Evolutionary conservation across 1,284 basidiomycete species (phyloP).

Genomic region (Fomitopsis betulina): DNA sequence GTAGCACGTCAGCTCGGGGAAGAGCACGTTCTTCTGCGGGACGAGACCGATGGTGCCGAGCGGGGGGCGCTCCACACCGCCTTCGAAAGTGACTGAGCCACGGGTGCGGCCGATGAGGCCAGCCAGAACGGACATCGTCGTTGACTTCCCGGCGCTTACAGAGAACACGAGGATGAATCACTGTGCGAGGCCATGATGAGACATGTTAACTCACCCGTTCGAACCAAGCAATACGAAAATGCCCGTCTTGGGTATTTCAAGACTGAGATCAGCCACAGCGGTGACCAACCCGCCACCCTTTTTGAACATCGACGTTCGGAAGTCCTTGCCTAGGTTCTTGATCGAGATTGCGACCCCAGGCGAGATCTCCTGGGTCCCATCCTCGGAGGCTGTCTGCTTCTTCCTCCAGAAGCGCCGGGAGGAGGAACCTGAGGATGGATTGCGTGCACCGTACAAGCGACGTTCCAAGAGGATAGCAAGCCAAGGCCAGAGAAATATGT

Average conservation of each 20-base stretch:
- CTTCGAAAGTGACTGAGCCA: conserved; percentile 62
- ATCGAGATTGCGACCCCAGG: conserved; percentile 54
- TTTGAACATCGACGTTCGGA: conserved; percentile 39
- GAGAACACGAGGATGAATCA: too few species aligned
- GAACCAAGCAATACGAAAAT: conserved; percentile 76
- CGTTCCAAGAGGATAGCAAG: conserved; percentile 57
- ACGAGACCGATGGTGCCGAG: conserved; percentile 71
- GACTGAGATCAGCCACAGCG: conserved; percentile 58
- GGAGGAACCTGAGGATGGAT: conserved; percentile 22
- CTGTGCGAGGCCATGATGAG: not conserved
- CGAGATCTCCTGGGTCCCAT: conserved; percentile 27
- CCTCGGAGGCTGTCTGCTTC: conserved; percentile 12
- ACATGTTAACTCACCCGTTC: conserved; percentile 49
- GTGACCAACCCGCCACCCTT: conserved; percentile 40
- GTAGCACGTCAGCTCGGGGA: conserved; percentile 70
- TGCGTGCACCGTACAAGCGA: conserved; percentile 54
- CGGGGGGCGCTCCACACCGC: conserved; percentile 43
- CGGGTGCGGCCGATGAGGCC: conserved; percentile 54
- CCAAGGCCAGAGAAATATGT: conserved; percentile 68
- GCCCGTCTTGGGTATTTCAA: conserved; percentile 63
- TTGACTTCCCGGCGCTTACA: conserved; percentile 75
- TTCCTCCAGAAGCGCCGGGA: conserved; percentile 27
- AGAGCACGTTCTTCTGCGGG: conserved; percentile 80
- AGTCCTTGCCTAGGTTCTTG: conserved; percentile 54
- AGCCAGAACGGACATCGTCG: conserved; percentile 62